Base-by-base conservation (phyloP, 164 flowering plant genomes). In the Platanus orientalis region DNA sequence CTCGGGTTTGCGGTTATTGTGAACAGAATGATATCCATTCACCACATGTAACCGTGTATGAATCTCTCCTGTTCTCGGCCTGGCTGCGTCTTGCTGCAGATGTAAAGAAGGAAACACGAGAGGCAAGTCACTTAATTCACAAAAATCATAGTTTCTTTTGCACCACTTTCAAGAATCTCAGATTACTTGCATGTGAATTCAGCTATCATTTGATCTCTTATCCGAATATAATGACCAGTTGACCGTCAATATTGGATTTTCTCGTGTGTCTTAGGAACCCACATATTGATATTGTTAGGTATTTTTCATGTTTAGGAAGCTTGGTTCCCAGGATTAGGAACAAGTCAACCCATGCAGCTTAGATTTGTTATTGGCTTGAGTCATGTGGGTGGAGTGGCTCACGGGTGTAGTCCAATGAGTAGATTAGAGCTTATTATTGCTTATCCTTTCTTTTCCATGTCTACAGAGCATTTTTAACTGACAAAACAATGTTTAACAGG, bases 11-110 rank as follows among this genome's bases (percentile, higher is more conserved):
- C 48, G 89, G 89, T 19, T 84, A 84, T 32, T 84, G 89, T 58
- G 89, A 84, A 67, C 89, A 84, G 57, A 84, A 69, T 68, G 89
- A 84, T 53, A 81, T 84, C 20, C 86, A 84, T 71, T 84, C 89
- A 51, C 89, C 89, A 20, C 55, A 73, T 71, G 85, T 84, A 12
- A 84, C 89, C 2, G 81, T 84, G 47, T 78, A 79, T 45, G 89
- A 84, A 65, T 84, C 89, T 58, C 73, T 84, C 7, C 39, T 83
- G 49, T 84, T 82, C 69, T 81, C 87, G 0, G 85, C 89, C 0
- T 83, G 89, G 89, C 71, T 84, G 27, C 86, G 89, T 62, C 90
- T 85, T 62, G 60, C 82, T 28, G 51, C 80, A 36, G 81, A 83
- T 39, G 78, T 84, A 21, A 66, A 69, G 9, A 57, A 71, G 25